Evolutionary conservation across 129 eudicot species (phyloP), one percentile per base, ranked within the genome.

Genomic region (Tagetes erecta): DNA sequence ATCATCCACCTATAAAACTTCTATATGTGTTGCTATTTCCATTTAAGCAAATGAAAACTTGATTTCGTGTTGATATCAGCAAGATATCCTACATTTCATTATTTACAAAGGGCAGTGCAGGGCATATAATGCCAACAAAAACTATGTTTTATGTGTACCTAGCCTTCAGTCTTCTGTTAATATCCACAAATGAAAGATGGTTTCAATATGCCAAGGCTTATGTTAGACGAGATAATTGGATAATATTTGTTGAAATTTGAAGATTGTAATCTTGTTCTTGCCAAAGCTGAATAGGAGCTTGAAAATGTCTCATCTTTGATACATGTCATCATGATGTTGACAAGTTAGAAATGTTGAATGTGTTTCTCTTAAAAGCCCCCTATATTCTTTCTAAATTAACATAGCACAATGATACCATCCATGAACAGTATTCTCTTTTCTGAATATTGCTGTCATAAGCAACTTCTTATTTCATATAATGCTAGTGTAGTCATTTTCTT

Each of bases 261-360:
- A 66, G 11, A 13, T 53, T 7, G 30, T 47, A 78, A 50, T 50
- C 30, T 50, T 62, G 45, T 49, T 70, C 64, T 40, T 70, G 46
- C 10, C 7, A 51, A 39, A 51, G 67, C 31, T 63, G 73, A 40
- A 10, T 52, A 71, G 72, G 40, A 64, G 20, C 77, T 40, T 67
- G 38, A 78, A 58, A 34, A 37, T 71, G 39, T 20, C n/a, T 42
- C 67, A 52, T 6, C 36, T 33, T 51, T 71, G n/a, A 50, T n/a
- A 40, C 66, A 34, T 71, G 67, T 10, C 71, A 40, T 78, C 70
- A 62, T 31, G n/a, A 53, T 55, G 31, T 70, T 51, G 47, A 12
- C 13, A 50, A 39, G 57, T 78, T 64, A 39, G 30, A 37, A 31
- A 44, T 41, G 59, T 36, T 37, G 60, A 59, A 27, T 4, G 2